Percentiles rank a stretch among this genome's conserved stretches.
Conservation (phyloP, 139 green algal genomes). For the Chlamydomonas urium region DNA sequence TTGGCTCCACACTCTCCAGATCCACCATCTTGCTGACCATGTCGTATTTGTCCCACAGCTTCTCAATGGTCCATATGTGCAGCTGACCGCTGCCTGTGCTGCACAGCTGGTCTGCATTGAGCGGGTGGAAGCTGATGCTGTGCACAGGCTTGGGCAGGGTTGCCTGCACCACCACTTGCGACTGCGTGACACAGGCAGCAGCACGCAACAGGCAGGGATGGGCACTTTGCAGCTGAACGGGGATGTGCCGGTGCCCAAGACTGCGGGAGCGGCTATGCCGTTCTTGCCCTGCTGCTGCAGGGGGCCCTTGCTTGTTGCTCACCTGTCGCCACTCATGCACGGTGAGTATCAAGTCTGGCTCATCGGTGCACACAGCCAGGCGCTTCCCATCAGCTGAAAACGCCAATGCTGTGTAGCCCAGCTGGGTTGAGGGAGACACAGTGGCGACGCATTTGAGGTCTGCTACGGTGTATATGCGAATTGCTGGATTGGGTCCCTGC, state of each 20-base stretch:
- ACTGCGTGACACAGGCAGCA: too few species aligned
- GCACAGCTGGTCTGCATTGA: conserved; percentile 17
- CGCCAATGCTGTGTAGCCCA: too few species aligned
- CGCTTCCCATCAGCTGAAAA: conserved; percentile 26
- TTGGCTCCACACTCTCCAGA: not conserved
- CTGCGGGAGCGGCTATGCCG: too few species aligned
- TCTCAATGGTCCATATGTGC: conserved; percentile 23
- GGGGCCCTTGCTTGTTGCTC: too few species aligned
- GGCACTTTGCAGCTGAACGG: too few species aligned
- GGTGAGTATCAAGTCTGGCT: conserved; percentile 24
- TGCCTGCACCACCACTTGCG: conserved; percentile 6
- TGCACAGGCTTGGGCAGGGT: conserved; percentile 14
- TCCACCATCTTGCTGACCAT: conserved; percentile 4
- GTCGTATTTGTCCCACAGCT: conserved; percentile 27
- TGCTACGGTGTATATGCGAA: not conserved
- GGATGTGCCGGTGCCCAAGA: too few species aligned
- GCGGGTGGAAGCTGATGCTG: conserved; percentile 29
- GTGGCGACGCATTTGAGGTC: not conserved
- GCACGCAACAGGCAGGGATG: too few species aligned
- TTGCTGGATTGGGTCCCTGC: not conserved
- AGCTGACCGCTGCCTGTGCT: conserved; percentile 15
- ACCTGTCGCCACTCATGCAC: conserved; percentile 33
- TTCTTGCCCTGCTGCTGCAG: too few species aligned
- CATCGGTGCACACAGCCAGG: conserved; percentile 29
- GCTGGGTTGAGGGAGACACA: not conserved